Base-by-base conservation (phyloP, 768 basidiomycete genomes). In the Lyophyllum decastes region DNA sequence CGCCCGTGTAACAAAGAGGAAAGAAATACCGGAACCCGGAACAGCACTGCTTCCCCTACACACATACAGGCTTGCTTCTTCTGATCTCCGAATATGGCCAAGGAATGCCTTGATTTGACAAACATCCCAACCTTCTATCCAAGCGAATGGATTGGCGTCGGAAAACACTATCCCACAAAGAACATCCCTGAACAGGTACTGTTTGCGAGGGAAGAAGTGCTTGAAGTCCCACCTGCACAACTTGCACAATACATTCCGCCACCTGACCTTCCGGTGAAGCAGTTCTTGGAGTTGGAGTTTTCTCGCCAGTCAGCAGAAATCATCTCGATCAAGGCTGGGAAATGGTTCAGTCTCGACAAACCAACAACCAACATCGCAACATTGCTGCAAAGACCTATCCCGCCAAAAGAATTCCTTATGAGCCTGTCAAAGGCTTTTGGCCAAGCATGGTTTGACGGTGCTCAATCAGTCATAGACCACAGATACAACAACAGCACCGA, bases 371-470 rank as follows among this genome's bases (percentile, higher is more conserved):
- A 30, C 35, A 38, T 38, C 14, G 22, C 2, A n/a, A 24, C 11
- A 26, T 44, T 57, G 11, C 40, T 51, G 6, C 8, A 4, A 16
- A 12, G 56, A 22, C 43, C 49, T 9, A 34, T 57, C 16, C 55
- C 49, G 22, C 30, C 55, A 19, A 14, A 8, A 22, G 25, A 10
- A 7, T 51, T 57, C 27, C 55, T 57, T 33, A 12, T 30, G 5
- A 22, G 26, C 40, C 43, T 57, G 11, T 19, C 21, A 9, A 21
- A 26, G 5, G 47, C 49, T 16, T 50, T 57, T 51, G 55, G 55
- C 8, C 55, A 57, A 26, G 49, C 40, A 6, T 57, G 55, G 55
- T 57, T 57, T 33, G 30, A 57, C 21, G 56, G 56, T 11, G 25
- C 49, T 3, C 2, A 44, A 21, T 57, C 56, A 16, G 46, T 57